Evolutionary conservation across 768 basidiomycete species (phyloP).

Genomic region (Trametes coccinea): DNA sequence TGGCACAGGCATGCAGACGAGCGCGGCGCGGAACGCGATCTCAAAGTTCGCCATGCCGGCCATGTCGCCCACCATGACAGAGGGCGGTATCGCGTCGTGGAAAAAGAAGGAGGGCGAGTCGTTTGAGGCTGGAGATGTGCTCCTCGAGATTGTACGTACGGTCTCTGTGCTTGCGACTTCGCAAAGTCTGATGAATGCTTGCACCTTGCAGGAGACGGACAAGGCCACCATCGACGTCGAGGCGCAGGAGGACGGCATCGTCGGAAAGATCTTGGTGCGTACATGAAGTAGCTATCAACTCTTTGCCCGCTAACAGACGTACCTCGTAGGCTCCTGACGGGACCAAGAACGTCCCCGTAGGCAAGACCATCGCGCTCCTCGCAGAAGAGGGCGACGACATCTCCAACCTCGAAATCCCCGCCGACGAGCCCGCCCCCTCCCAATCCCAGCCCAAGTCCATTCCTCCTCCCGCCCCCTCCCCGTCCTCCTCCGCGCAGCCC

Average conservation of each 20-base stretch:
- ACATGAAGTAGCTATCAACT: not conserved
- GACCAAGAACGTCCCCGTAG: slow-evolving; percentile 82
- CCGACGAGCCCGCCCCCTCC: slow-evolving; percentile 36
- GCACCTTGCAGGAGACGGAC: slow-evolving; percentile 73
- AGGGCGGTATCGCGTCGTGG: slow-evolving; percentile 90
- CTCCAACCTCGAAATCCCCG: slow-evolving; percentile 71
- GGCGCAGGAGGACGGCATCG: slow-evolving; percentile 93
- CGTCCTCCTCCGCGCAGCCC: slow-evolving; percentile 26
- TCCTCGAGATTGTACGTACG: slow-evolving; percentile 81
- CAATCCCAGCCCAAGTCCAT: slow-evolving; percentile 25
- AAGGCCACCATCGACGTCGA: slow-evolving; percentile 98
- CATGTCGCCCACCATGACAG: slow-evolving; percentile 97
- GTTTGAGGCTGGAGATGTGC: slow-evolving; percentile 79
- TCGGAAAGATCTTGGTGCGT: slow-evolving; percentile 87
- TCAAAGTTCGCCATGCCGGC: slow-evolving; percentile 90
- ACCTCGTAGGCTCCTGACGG: slow-evolving; percentile 65
- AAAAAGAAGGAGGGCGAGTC: slow-evolving; percentile 84
- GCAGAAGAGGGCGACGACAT: slow-evolving; percentile 97
- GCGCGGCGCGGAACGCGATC: slow-evolving; percentile 54
- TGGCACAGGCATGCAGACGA: slow-evolving; percentile 53
- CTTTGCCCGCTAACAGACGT: not conserved
- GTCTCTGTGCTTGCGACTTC: not conserved
- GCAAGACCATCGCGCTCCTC: slow-evolving; percentile 86
- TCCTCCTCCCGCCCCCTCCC: slow-evolving; percentile 26
- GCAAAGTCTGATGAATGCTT: not conserved